A percentile compares a stretch with the other conserved stretches of the same genome.
These are phyloP conservation scores for Aphanoascus verrucosus DNA, from an alignment of 2,329 filamentous ascomycete species.

Conservation along the genomic window DNA sequence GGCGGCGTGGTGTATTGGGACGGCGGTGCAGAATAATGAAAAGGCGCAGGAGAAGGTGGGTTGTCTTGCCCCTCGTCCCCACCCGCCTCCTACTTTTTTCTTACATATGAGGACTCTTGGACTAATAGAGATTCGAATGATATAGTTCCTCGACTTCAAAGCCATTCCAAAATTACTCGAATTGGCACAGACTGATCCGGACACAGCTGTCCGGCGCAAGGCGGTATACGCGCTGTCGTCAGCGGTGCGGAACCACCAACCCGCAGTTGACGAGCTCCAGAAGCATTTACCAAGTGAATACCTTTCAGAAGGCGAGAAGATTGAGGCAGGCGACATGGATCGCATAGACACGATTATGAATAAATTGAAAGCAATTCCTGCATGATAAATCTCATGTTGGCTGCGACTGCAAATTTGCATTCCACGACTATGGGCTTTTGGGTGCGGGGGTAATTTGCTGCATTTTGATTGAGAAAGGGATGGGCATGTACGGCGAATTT, in stretches of 20 bases:
- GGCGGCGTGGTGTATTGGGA: conserved; percentile 90
- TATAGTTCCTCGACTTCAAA: conserved; percentile 46
- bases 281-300: conserved; percentile 56
- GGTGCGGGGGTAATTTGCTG: neutral
- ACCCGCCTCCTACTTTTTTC: neutral
- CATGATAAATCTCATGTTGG: neutral
- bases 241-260: conserved; percentile 79
- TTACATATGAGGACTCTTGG: conserved; percentile 36
- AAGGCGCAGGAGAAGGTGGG: conserved; percentile 64
- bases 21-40: conserved; percentile 91
- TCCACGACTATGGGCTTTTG: neutral
- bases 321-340: conserved; percentile 84
- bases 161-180: conserved; percentile 60
- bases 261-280: conserved; percentile 54
- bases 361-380: conserved; percentile 41
- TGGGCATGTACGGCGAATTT: neutral
- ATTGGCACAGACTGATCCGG: conserved; percentile 51
- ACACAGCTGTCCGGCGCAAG: conserved; percentile 64
- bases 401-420: neutral
- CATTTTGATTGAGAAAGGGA: neutral
- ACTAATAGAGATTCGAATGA: neutral
- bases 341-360: conserved; percentile 66
- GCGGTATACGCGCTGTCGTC: conserved; percentile 82
- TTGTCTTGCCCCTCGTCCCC: neutral
- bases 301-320: conserved; percentile 48